Conservation (phyloP, 2,329 filamentous ascomycete genomes). For the Paecilomyces niveus region DNA sequence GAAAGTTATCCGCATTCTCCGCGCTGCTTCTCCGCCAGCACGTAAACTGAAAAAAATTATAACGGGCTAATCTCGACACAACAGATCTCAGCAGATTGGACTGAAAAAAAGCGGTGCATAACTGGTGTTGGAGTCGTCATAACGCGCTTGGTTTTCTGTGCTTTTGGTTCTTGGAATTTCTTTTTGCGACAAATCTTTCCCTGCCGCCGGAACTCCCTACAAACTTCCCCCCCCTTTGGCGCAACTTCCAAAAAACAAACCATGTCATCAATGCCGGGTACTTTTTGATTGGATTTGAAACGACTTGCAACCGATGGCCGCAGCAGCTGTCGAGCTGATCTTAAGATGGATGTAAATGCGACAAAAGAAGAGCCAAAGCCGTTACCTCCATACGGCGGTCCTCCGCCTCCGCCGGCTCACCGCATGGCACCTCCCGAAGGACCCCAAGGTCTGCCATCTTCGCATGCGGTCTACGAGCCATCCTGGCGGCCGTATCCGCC, state of each 20-base stretch:
- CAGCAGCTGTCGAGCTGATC: conserved; percentile 10
- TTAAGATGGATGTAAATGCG: conserved; percentile 18
- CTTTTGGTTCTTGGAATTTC: neutral
- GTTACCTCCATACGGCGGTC: conserved; percentile 14
- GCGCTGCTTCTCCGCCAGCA: neutral
- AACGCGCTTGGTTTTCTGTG: neutral
- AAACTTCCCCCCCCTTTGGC: conserved; percentile 3
- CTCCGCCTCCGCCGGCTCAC: conserved; percentile 19
- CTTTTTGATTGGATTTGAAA: conserved; percentile 5
- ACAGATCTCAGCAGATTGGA: neutral
- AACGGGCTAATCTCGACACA: neutral
- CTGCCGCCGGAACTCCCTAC: neutral
- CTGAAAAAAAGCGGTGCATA: neutral
- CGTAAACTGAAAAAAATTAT: neutral
- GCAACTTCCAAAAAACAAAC: conserved; percentile 1
- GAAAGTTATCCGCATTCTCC: neutral
- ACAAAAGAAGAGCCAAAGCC: conserved; percentile 19
- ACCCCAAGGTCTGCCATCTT: conserved; percentile 18
- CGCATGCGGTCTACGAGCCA: conserved; percentile 23
- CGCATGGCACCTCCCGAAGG: conserved; percentile 24
- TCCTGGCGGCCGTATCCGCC: conserved; percentile 25
- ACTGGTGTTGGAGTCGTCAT: neutral
- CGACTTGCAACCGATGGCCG: conserved; percentile 5
- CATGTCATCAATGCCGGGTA: conserved; percentile 16
- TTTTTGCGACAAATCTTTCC: neutral